phyloP scores from a whole-genome alignment of 371 early-diverging fungal genomes.

The Mucor lusitanicus region DNA sequence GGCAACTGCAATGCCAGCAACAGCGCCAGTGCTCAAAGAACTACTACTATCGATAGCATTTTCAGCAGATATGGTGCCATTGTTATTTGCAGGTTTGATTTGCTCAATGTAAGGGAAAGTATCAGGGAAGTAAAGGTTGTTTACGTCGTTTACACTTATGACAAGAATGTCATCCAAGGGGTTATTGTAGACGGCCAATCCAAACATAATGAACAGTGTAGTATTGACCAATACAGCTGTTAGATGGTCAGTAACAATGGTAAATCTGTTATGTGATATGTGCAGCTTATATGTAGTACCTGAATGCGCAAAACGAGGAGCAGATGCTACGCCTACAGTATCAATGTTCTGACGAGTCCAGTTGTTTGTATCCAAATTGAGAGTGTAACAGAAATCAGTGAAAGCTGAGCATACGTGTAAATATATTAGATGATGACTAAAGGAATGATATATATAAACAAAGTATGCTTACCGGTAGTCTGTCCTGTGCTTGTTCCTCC shows the following conservation, averaged over 20 bases:
- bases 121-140: slow-evolving; percentile 6
- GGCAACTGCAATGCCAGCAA: slow-evolving; percentile 5
- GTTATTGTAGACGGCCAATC: not conserved
- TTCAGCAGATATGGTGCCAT: not conserved
- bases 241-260: not conserved
- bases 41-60: not conserved
- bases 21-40: not conserved
- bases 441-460: too few species aligned
- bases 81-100: not conserved
- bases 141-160: slow-evolving; percentile 1
- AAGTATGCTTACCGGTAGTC: not conserved
- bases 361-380: not conserved
- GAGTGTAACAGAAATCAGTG: slow-evolving; percentile 13
- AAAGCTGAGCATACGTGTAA: slow-evolving; percentile 2
- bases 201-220: slow-evolving; percentile 6
- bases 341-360: slow-evolving; percentile 7
- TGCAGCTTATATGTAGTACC: not conserved
- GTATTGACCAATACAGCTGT: slow-evolving; percentile 7
- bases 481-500: slow-evolving; percentile 6
- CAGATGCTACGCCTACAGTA: not conserved
- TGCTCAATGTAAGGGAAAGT: slow-evolving; percentile 5
- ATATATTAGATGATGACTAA: too few species aligned
- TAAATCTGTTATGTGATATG: not conserved
- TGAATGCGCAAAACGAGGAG: slow-evolving; percentile 6
- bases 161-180: slow-evolving; percentile 4